Base-by-base conservation (phyloP, 306 rosid species). In the Fragaria iinumae region DNA sequence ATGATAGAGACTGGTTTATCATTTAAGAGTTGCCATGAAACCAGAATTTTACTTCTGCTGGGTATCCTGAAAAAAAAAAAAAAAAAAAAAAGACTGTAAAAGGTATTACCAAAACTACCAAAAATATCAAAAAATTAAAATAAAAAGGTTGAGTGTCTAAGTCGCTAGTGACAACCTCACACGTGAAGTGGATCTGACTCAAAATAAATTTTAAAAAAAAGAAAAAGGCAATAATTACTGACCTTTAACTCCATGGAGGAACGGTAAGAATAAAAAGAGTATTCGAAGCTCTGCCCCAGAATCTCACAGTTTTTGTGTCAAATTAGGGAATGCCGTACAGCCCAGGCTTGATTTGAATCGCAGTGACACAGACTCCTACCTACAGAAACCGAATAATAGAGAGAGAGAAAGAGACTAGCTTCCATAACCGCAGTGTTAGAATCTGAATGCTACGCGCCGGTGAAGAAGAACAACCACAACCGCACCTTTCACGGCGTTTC, bases 311-410 rank as follows among this genome's bases (percentile, higher is more conserved):
- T 14, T 67, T 20, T 57, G 67, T 21, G 34, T 52, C 17, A 36
- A 56, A 13, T 44, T 36, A 55, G 25, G 67, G 63, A 73, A 56
- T 73, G 76, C 53, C 53, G 52, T 57, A 39, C 67, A 12, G 67
- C 67, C 67, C 23, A 16, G 36, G 39, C 67, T n/a, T 21, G 67
- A 12, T 20, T 27, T 59, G 44, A 44, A 14, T 73, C 53, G 13
- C 34, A 45, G 11, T 45, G 14, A 45, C 53, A 17, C 6, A 36
- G 2, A 5, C 27, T 34, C 69, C 9, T 8, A 16, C 5, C 3
- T 21, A n/a, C 9, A 4, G 11, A 41, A 41, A 41, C 44, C 44
- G 2, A 41, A 41, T 41, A 1, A 41, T 6, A 41, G 10, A 41
- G 44, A 6, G 44, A 32, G 34, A 32, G 34, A 32, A 6, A 55